Evolutionary conservation across 176 grass and related monocot genomes (phyloP).

Genomic region (Sorghum bicolor): Sorghum_bicolor_NCBIv3 NC_012874.2:4344001-4344500

Average conservation of each 20-base stretch:
- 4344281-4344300: not conserved
- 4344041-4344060: too few species aligned
- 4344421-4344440: not conserved
- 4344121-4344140: too few species aligned
- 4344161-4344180: too few species aligned
- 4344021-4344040: too few species aligned
- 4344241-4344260: not conserved
- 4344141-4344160: too few species aligned
- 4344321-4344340: too few species aligned
- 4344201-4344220: not conserved
- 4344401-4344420: not conserved
- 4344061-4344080: too few species aligned
- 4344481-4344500: not conserved
- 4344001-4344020: too few species aligned
- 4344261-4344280: not conserved
- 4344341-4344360: not conserved
- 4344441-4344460: not conserved
- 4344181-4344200: not conserved
- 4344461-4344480: not conserved
- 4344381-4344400: not conserved
- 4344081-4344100: too few species aligned
- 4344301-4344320: not conserved
- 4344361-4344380: not conserved
- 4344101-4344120: not conserved
- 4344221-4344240: not conserved